Evolutionary conservation across 108 stramenopile species (phyloP).

Genomic region (Discostella pseudostelligera): DNA sequence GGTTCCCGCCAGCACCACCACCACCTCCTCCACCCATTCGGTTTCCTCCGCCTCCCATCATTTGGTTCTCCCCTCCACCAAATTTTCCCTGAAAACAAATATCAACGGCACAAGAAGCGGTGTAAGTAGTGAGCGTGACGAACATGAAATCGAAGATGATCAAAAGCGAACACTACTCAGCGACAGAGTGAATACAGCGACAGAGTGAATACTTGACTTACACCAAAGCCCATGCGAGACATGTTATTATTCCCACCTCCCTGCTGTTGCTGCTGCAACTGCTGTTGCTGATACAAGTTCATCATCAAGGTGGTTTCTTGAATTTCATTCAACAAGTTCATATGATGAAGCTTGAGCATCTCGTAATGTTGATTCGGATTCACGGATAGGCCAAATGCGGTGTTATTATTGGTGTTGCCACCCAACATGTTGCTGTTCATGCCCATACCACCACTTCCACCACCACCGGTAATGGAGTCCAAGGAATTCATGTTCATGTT

Average conservation of each 20-base stretch:
- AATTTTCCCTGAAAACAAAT: neutral
- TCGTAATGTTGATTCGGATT: slow-evolving; percentile 68
- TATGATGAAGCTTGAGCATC: slow-evolving; percentile 92
- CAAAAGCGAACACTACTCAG: neutral
- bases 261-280: slow-evolving; percentile 27
- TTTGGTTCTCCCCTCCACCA: neutral
- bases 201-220: no score
- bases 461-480: slow-evolving; percentile 8
- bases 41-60: slow-evolving; percentile 4
- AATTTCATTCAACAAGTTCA: slow-evolving; percentile 91
- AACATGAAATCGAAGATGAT: neutral
- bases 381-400: slow-evolving; percentile 39
- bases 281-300: slow-evolving; percentile 70
- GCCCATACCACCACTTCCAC: slow-evolving; percentile 4
- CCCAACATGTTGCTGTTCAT: slow-evolving; percentile 8
- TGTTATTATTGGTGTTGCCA: slow-evolving; percentile 2
- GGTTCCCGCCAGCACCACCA: no score
- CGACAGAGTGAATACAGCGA: no score
- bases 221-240: slow-evolving; percentile 21
- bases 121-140: neutral
- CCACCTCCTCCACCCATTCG: slow-evolving; percentile 12
- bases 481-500: slow-evolving; percentile 17
- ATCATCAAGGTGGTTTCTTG: slow-evolving; percentile 93
- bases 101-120: neutral
- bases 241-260: slow-evolving; percentile 10